Evolutionary conservation across 1,284 basidiomycete genomes (phyloP), one percentile per base, ranked within the genome.

Genomic region (Heterobasidion annosum): DNA sequence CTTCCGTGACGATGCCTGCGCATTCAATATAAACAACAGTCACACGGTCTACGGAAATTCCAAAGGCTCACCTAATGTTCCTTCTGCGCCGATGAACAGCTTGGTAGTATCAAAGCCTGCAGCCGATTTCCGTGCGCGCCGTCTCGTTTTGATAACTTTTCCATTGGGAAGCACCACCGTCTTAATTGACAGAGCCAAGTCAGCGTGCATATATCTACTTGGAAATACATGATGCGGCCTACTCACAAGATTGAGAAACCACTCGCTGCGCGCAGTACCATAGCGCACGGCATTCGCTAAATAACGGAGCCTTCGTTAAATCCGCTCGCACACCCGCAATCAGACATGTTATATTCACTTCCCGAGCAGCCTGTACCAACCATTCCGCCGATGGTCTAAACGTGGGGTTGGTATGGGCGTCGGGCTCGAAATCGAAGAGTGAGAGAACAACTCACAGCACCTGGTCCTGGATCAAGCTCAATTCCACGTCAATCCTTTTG

Each of bases 11-110:
- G 52, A 92, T 83, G 1, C 90, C 25, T 25, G 25, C 4, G 5
- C 5, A 25, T 2, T 5, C 3, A 25, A 25, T 25, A 1, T 25
- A 1, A 25, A 5, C 3, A 25, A 25, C 25, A 25, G 25, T 5
- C 25, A 25, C 25, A 25, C 25, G 25, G 25, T 25, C 25, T 25
- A 25, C 25, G 25, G 25, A 5, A 25, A 25, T 25, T 25, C 25
- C 25, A 25, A 3, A 25, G 25, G 25, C 25, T 25, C 25, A 25
- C 25, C 90, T 45, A 92, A 69, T 0, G 88, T 91, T 3, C 90
- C 90, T 64, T 92, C 90, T 0, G 88, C 84, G 1, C 90, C 88
- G 51, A 91, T 82, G 70, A 91, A 91, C n/a, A 91, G 69, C 61
- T 88, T 87, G 8, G 86, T 88, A 3, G 82, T 74, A 63, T 92